Base-by-base conservation (phyloP, 352 stramenopile genomes). In the Phytophthora citrophthora region DNA sequence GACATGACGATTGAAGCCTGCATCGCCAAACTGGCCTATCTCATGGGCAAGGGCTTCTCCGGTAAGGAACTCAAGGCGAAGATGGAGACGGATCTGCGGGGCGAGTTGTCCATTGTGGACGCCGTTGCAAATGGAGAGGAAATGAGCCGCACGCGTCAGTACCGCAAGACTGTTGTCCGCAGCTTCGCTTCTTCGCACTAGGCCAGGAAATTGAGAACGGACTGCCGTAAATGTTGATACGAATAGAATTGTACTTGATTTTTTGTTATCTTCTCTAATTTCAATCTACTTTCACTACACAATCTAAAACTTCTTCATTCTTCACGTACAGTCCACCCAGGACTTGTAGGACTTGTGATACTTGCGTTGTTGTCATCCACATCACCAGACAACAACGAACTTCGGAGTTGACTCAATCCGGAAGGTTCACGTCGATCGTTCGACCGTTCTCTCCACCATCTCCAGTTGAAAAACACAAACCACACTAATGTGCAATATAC, bases 1-100 rank as follows among this genome's bases (percentile, higher is more conserved):
- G 96, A 99, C 73, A 99, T 99, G 96, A 99, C 96, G 15, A 90
- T 98, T 32, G 96, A 99, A 76, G 94, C 95, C 45, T 93, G 82
- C 45, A 83, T 96, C 20, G 88, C 89, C 62, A 99, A 99, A 72
- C 75, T 98, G 40, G 91, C 86, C 38, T 99, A 98, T 71, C 76
- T 99, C 24, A 97, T 99, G 78, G 93, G 94, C 65, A 92, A 92
- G 59, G 89, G 86, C 51, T 86, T 93, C 38, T 48, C 60, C 3
- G 80, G 82, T 18, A 57, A 67, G 8, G 70, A 86, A 40, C 72
- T 95, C 27, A 95, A 95, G 67, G 39, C 44, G 8, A 93, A 91
- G 66, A 95, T 95, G 86, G 86, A 94, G 69, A 90, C 77, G 4
- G 84, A 94, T 46, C 57, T 96, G 52, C 86, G 88, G 12, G 88